Percentiles rank a stretch among this genome's conserved stretches.
Conservation (phyloP, 331 rosid species). For the Quercus lobata region DNA sequence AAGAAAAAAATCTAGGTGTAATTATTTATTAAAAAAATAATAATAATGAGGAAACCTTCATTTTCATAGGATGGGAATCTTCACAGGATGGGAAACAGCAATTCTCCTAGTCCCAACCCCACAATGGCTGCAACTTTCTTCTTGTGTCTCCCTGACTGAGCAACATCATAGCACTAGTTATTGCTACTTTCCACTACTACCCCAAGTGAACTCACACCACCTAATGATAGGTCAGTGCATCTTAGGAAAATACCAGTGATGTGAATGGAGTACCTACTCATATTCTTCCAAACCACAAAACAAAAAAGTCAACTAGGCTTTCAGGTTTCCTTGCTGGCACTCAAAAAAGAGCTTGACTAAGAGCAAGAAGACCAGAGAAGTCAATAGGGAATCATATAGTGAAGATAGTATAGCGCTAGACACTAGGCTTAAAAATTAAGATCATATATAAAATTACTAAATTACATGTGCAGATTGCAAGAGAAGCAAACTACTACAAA, state of each 20-base stretch:
- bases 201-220: conserved; percentile 7
- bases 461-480: conserved; percentile 22
- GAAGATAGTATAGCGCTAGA: conserved; percentile 9
- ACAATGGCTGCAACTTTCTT: conserved; percentile 21
- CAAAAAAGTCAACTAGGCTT: conserved; percentile 31
- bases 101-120: conserved; percentile 8
- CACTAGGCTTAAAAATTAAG: conserved; percentile 1
- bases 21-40: too few relatives aligned
- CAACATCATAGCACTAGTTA: conserved; percentile 20
- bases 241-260: conserved; percentile 4
- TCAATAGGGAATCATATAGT: conserved; percentile 17
- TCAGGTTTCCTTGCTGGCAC: conserved; percentile 24
- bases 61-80: neutral
- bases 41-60: neutral
- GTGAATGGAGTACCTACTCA: neutral
- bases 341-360: conserved; percentile 12
- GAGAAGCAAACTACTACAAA: neutral
- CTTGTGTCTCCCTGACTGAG: neutral
- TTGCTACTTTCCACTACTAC: conserved; percentile 3
- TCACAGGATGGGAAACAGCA: neutral
- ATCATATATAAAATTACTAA: conserved; percentile 9
- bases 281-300: conserved; percentile 10
- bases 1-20: too few relatives aligned
- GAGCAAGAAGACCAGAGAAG: conserved; percentile 3
- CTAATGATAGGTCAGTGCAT: conserved; percentile 13